Percentiles rank a stretch among this genome's conserved stretches.
Conservation (phyloP, 108 stramenopile genomes). For the Nannochloropsis salina region DNA sequence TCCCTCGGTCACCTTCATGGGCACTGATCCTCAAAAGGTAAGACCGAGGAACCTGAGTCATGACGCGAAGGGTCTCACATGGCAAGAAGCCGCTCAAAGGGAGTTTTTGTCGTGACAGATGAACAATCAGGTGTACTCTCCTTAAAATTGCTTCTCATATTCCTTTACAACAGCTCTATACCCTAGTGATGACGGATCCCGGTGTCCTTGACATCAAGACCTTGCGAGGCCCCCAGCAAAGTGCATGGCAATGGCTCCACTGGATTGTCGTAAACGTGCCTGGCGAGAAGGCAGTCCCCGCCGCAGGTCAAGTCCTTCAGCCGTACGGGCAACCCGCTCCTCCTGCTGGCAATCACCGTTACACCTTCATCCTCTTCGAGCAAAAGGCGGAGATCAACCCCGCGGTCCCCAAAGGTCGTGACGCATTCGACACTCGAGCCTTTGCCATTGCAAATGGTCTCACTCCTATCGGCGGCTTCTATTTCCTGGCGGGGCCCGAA, state of each 20-base stretch:
- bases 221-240: background rate
- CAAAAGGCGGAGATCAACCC: conserved; percentile 6
- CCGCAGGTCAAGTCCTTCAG: background rate
- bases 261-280: background rate
- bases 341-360: conserved; percentile 10
- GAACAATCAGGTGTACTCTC: background rate
- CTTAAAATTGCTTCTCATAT: background rate
- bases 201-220: conserved; percentile 4
- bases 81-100: background rate
- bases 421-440: background rate
- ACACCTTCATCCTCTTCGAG: conserved; percentile 1
- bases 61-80: too few relatives aligned
- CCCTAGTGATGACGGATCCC: background rate
- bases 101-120: background rate
- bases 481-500: background rate
- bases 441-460: conserved; percentile 15
- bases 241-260: conserved; percentile 8
- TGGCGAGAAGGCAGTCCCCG: background rate
- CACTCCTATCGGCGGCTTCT: conserved; percentile 6
- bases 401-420: background rate
- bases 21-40: background rate
- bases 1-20: background rate
- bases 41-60: background rate
- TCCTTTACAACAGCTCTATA: background rate
- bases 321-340: background rate